These are phyloP conservation scores for Paxillus rubicundulus DNA, from an alignment of 768 basidiomycete species.

Conservation along the genomic window DNA sequence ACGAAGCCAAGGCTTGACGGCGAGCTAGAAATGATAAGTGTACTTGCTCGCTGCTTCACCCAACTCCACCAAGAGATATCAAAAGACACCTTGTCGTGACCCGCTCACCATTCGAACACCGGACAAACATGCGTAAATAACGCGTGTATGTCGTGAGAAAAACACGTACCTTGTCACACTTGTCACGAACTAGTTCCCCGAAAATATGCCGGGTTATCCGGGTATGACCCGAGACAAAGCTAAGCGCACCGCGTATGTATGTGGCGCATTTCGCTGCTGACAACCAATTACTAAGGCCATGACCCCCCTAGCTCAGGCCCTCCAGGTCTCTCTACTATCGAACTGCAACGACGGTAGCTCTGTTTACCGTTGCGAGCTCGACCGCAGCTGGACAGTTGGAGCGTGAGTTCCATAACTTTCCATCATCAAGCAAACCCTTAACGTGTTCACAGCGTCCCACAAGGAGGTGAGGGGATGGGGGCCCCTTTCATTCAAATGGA, in stretches of 20 bases:
- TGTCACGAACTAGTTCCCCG: slow-evolving; percentile 9
- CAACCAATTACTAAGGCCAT: neutral
- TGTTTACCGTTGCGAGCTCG: slow-evolving; percentile 35
- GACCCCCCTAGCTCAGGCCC: slow-evolving; percentile 21
- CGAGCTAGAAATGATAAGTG: neutral
- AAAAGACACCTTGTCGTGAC: neutral
- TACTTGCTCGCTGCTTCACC: slow-evolving; percentile 6
- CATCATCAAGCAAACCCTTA: slow-evolving; percentile 1
- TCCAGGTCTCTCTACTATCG: slow-evolving; percentile 19
- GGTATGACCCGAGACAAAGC: too few relatives aligned
- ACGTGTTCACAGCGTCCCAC: slow-evolving; percentile 41
- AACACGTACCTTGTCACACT: slow-evolving; percentile 16
- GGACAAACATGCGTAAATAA: slow-evolving; percentile 28
- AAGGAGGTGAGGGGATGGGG: slow-evolving; percentile 43
- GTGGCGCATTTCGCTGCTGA: too few relatives aligned
- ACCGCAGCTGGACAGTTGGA: slow-evolving; percentile 45
- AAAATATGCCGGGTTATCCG: too few relatives aligned
- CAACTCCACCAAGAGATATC: slow-evolving; percentile 3
- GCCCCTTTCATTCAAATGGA: neutral
- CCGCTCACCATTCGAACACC: slow-evolving; percentile 22
- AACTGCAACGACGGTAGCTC: slow-evolving; percentile 19
- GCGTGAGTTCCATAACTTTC: slow-evolving; percentile 35
- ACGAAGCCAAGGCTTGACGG: neutral
- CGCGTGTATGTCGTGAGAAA: slow-evolving; percentile 28
- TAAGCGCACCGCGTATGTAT: too few relatives aligned